phyloP scores from a whole-genome alignment of 1,284 basidiomycete species.

The Puccinia polysora region DNA sequence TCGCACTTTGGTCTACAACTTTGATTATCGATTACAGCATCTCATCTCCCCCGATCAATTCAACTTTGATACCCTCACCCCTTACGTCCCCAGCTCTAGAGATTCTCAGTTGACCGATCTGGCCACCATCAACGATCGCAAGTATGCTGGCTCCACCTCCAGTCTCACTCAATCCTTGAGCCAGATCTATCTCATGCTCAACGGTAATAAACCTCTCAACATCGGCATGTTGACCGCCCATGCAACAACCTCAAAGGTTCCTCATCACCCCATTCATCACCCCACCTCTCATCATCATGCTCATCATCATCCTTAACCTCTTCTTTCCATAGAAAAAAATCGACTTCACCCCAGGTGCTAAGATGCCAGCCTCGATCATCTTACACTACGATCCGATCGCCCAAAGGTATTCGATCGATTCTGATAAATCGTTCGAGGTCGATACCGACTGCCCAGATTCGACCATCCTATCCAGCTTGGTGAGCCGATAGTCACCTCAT shows the following conservation, averaged over 20 bases:
- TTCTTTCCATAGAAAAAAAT: slow-evolving; percentile 56
- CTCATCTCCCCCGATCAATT: slow-evolving; percentile 81
- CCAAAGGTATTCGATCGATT: slow-evolving; percentile 75
- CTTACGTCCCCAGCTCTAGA: slow-evolving; percentile 73
- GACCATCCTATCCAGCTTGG: slow-evolving; percentile 76
- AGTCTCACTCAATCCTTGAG: slow-evolving; percentile 76
- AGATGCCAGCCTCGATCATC: slow-evolving; percentile 69
- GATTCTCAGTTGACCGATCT: slow-evolving; percentile 69
- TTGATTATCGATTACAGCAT: slow-evolving; percentile 64
- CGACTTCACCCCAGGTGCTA: slow-evolving; percentile 73
- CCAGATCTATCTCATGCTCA: slow-evolving; percentile 72
- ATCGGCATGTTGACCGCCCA: slow-evolving; percentile 49
- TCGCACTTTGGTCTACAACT: slow-evolving; percentile 80
- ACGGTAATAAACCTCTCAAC: slow-evolving; percentile 52
- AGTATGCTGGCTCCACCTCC: slow-evolving; percentile 85
- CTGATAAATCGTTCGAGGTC: slow-evolving; percentile 59
- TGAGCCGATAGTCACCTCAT: slow-evolving; percentile 53
- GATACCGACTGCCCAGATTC: slow-evolving; percentile 56
- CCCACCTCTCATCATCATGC: background rate
- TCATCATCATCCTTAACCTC: background rate
- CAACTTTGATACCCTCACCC: slow-evolving; percentile 73
- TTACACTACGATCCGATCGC: slow-evolving; percentile 59
- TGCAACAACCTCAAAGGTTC: slow-evolving; percentile 56
- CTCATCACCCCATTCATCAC: slow-evolving; percentile 46
- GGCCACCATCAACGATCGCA: slow-evolving; percentile 61